Evolutionary conservation across 352 stramenopile genomes (phyloP).

Genomic region (Pythium brachiatum): DNA sequence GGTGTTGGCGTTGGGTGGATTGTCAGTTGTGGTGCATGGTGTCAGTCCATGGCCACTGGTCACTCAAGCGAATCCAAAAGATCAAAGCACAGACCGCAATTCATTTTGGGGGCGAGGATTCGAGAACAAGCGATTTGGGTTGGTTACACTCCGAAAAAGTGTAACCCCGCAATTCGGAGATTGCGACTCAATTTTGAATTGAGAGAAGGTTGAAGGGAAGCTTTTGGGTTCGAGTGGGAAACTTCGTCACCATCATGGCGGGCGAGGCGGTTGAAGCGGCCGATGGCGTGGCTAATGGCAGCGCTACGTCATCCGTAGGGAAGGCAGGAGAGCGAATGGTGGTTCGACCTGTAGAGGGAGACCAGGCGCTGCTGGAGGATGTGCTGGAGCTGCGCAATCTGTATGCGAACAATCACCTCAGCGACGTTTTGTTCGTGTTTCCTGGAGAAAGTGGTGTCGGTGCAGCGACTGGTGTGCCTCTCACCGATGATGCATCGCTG

Average conservation of each 20-base stretch:
- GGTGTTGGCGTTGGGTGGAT: not conserved
- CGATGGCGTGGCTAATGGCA: not conserved
- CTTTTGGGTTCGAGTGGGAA: not conserved
- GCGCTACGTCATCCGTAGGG: not conserved
- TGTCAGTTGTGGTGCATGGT: not conserved
- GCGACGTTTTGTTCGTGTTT: constrained; percentile 80
- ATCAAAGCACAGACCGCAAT: constrained; percentile 13
- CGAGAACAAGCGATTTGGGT: constrained; percentile 6
- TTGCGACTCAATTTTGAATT: constrained; percentile 5
- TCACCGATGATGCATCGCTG: not conserved
- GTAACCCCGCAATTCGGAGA: too few relatives aligned
- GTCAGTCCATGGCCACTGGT: not conserved
- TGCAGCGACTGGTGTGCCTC: not conserved
- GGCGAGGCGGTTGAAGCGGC: not conserved
- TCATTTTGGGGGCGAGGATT: not conserved
- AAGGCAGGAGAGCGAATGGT: not conserved
- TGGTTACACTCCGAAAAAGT: not conserved
- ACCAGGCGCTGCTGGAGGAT: constrained; percentile 41
- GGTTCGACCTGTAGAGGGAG: constrained; percentile 5
- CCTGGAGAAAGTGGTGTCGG: constrained; percentile 15
- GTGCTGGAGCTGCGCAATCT: constrained; percentile 53
- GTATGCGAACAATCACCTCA: constrained; percentile 72
- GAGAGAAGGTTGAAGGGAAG: constrained; percentile 11
- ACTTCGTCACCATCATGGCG: not conserved
- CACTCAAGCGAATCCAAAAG: constrained; percentile 19